These are phyloP conservation scores for Fusarium lateritium DNA, from an alignment of 2,329 filamentous ascomycete genomes.

Conservation along the genomic window DNA sequence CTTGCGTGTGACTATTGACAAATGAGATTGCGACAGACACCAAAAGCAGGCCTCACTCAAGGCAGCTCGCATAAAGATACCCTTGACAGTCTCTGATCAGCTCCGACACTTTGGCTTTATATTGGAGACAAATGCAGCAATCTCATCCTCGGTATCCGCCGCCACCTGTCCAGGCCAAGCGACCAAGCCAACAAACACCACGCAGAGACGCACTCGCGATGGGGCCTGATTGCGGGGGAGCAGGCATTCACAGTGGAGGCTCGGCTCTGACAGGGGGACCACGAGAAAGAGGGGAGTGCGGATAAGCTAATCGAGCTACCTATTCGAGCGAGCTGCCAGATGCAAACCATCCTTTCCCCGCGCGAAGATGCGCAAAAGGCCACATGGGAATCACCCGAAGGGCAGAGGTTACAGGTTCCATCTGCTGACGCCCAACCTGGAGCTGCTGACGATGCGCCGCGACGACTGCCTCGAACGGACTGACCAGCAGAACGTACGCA, in stretches of 20 bases:
- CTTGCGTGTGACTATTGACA: slow-evolving; percentile 23
- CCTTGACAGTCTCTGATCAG: slow-evolving; percentile 6
- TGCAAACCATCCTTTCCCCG: slow-evolving; percentile 37
- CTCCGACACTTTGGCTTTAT: background rate
- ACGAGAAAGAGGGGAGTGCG: slow-evolving; percentile 30
- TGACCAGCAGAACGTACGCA: slow-evolving; percentile 21
- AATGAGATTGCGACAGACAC: slow-evolving; percentile 3
- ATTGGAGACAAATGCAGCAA: slow-evolving; percentile 5
- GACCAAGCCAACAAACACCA: slow-evolving; percentile 35
- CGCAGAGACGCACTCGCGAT: slow-evolving; percentile 29
- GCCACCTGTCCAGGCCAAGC: slow-evolving; percentile 29
- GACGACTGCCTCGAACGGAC: slow-evolving; percentile 14
- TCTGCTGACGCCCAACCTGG: slow-evolving; percentile 17
- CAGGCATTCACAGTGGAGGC: slow-evolving; percentile 36
- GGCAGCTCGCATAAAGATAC: slow-evolving; percentile 13
- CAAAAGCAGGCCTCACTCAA: slow-evolving; percentile 27
- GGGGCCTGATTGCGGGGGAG: slow-evolving; percentile 41
- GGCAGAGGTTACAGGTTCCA: background rate
- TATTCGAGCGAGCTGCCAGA: slow-evolving; percentile 27
- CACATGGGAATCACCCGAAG: slow-evolving; percentile 15
- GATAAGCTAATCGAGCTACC: slow-evolving; percentile 29
- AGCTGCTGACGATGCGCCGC: slow-evolving; percentile 25
- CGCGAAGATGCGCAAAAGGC: slow-evolving; percentile 9
- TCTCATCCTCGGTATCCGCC: slow-evolving; percentile 23
- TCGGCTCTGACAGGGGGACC: slow-evolving; percentile 27